Conservation (phyloP, 2,329 filamentous ascomycete genomes). For the Pestalotiopsis sp. region DNA sequence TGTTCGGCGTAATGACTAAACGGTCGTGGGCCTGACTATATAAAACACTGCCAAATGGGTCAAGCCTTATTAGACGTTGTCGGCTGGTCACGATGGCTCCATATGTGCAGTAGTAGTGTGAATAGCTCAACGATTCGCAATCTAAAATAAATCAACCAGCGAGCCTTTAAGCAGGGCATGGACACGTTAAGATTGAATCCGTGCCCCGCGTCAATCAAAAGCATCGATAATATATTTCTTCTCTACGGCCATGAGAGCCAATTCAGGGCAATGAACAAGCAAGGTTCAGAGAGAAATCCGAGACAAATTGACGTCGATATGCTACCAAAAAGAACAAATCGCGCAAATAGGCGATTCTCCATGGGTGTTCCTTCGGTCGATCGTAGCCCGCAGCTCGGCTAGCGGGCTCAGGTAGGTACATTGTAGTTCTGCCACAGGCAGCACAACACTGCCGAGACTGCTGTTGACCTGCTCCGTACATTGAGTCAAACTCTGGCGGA, state of each 20-base stretch:
- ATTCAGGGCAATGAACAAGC: too few species aligned
- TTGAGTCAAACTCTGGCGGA: neutral
- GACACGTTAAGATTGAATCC: too few species aligned
- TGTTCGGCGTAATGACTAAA: conserved; percentile 6
- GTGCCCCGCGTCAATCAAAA: too few species aligned
- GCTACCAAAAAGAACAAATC: neutral
- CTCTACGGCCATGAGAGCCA: too few species aligned
- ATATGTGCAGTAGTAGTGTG: neutral
- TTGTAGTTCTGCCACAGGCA: neutral
- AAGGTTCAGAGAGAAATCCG: neutral
- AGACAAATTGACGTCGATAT: neutral
- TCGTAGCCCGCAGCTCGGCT: neutral
- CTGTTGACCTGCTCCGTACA: neutral
- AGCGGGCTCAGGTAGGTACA: neutral
- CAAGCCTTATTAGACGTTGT: neutral
- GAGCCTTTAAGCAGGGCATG: too few species aligned
- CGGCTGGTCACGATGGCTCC: neutral
- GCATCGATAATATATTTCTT: too few species aligned
- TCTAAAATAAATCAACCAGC: too few species aligned
- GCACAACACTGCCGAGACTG: too few species aligned
- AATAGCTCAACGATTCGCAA: too few species aligned
- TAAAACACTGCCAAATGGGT: neutral
- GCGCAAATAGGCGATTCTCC: neutral
- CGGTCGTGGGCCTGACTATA: neutral
- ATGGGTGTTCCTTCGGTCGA: neutral